Conservation (phyloP, 169 alveolate species). For the Eimeria nieschulzi region DNA sequence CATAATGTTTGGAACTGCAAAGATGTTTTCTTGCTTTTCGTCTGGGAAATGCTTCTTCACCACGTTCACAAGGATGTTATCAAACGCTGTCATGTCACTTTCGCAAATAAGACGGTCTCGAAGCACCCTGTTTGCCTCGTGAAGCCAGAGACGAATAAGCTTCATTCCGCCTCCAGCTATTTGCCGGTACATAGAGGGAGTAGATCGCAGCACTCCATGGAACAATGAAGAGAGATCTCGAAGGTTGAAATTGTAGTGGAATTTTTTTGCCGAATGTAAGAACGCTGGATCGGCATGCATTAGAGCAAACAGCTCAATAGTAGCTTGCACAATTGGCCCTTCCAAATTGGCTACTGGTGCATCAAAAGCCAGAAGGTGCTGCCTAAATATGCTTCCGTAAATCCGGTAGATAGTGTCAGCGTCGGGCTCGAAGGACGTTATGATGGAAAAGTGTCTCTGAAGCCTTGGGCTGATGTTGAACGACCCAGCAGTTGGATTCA, state of each 20-base stretch:
- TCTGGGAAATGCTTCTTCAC: constrained; percentile 82
- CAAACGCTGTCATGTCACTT: constrained; percentile 87
- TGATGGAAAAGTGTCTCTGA: constrained; percentile 92
- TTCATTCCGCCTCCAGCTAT: constrained; percentile 85
- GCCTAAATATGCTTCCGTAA: constrained; percentile 87
- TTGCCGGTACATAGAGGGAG: constrained; percentile 87
- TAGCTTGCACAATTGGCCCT: constrained; percentile 87
- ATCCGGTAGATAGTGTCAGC: constrained; percentile 88
- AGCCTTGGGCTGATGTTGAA: constrained; percentile 93
- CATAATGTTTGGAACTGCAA: constrained; percentile 85
- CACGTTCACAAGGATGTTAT: constrained; percentile 83
- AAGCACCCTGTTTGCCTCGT: constrained; percentile 94
- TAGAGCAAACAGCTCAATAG: constrained; percentile 85
- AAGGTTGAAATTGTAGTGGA: constrained; percentile 96
- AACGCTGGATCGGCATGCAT: constrained; percentile 72
- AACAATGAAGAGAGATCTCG: constrained; percentile 93
- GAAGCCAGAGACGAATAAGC: constrained; percentile 93
- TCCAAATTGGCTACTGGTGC: constrained; percentile 83
- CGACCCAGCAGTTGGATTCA: constrained; percentile 95
- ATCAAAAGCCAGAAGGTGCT: constrained; percentile 91
- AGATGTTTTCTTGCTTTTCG: constrained; percentile 82
- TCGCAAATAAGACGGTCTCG: constrained; percentile 93
- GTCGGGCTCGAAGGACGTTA: constrained; percentile 89
- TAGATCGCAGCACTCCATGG: constrained; percentile 91
- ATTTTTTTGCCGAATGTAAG: constrained; percentile 94